phyloP scores from a whole-genome alignment of 2,329 filamentous ascomycete genomes.

The Xylaria sp. region DNA sequence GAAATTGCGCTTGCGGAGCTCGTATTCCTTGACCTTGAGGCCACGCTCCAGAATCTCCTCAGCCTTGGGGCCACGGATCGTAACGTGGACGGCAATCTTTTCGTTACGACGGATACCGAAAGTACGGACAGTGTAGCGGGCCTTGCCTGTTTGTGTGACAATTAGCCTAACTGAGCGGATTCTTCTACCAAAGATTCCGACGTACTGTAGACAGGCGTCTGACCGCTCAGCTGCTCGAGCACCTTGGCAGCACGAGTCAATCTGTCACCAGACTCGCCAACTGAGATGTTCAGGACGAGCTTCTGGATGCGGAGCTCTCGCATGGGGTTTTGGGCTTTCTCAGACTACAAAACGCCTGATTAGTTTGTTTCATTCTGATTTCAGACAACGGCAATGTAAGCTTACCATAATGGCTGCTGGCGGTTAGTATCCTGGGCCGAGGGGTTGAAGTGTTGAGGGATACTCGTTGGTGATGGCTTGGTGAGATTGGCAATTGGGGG shows the following conservation, averaged over 20 bases:
- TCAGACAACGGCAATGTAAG: background rate
- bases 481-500: background rate
- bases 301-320: constrained; percentile 88
- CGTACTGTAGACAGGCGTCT: constrained; percentile 99
- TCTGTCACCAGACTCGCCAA: constrained; percentile 99
- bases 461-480: constrained; percentile 13
- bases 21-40: constrained; percentile 99
- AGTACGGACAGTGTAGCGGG: constrained; percentile 99
- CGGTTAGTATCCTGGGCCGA: constrained; percentile 38
- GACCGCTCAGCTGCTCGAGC: constrained; percentile 98
- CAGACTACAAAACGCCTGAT: constrained; percentile 57
- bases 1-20: constrained; percentile 99
- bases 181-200: constrained; percentile 35
- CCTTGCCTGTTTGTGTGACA: constrained; percentile 75
- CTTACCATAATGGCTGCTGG: constrained; percentile 48
- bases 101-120: constrained; percentile 99
- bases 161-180: constrained; percentile 28
- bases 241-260: constrained; percentile 99
- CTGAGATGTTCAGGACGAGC: constrained; percentile 81
- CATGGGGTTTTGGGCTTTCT: constrained; percentile 98
- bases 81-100: constrained; percentile 99
- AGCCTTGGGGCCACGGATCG: constrained; percentile 97
- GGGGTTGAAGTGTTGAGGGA: constrained; percentile 19
- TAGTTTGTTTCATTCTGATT: constrained; percentile 26
- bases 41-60: constrained; percentile 99